Evolutionary conservation across 164 flowering plant species (phyloP).

Genomic region (Berberis vulgaris): DNA sequence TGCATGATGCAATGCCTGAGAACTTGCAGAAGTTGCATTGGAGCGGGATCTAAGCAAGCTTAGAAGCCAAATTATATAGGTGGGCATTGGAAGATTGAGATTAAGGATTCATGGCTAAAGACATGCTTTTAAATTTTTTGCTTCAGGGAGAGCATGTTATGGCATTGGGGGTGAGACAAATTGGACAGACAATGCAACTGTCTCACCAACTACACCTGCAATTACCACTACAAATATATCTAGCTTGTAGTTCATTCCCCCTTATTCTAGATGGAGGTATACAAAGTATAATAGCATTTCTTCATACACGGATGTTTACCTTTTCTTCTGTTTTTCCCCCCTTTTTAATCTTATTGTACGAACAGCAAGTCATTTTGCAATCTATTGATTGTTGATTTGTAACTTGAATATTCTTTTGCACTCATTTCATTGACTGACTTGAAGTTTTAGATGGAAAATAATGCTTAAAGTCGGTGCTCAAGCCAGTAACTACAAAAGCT

Average conservation of each 20-base stretch:
- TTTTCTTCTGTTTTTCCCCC: no score
- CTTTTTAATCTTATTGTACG: no score
- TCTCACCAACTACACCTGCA: conserved; percentile 17
- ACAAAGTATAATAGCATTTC: background rate
- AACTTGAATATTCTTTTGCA: no score
- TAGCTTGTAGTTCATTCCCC: conserved; percentile 3
- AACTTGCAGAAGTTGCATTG: conserved; percentile 57
- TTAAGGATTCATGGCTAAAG: conserved; percentile 44
- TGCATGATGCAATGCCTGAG: conserved; percentile 84
- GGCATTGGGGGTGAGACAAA: conserved; percentile 76
- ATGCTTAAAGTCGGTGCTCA: no score
- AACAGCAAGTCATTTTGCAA: no score
- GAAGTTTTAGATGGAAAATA: no score
- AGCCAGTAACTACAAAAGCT: no score
- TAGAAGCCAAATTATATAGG: conserved; percentile 66
- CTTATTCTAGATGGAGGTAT: background rate
- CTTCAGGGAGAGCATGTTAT: conserved; percentile 68
- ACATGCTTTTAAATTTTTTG: conserved; percentile 53
- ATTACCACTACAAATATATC: conserved; percentile 24
- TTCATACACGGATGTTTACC: no score
- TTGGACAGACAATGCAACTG: conserved; percentile 48
- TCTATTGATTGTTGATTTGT: no score
- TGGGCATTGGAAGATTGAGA: conserved; percentile 79
- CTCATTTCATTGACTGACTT: no score
- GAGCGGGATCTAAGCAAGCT: conserved; percentile 91